Evolutionary conservation across 2,329 filamentous ascomycete genomes (phyloP), one percentile per base, ranked within the genome.

Genomic region (Neonectria coccinea): DNA sequence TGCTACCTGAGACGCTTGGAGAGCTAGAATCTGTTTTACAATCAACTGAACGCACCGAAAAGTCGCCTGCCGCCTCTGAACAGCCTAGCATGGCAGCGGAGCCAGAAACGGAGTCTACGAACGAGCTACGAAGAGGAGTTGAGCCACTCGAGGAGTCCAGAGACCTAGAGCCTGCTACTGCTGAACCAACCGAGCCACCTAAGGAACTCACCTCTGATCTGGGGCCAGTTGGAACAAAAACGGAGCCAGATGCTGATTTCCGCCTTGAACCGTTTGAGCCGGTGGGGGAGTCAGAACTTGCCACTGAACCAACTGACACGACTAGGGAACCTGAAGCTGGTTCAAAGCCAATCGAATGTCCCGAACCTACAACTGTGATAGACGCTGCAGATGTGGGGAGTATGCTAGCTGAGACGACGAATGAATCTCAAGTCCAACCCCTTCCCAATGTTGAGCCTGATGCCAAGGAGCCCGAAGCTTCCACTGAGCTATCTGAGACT

Each of bases 241-340:
- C 29, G 9, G 48, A 52, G 36, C 20, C 25, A 41, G 20, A 57
- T 9, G 16, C 11, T 33, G 48, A 20, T 11, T 6, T 20, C 39
- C 7, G 18, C 10, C n/a, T 16, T 33, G 16, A 51, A 16, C 11
- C 12, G 18, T 8, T 8, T 18, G 10, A 51, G n/a, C 14, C 39
- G 14, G 29, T 31, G n/a, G 12, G 18, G 29, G n/a, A 39, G 20
- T 29, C 27, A 33, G 20, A 53, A 9, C 16, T 5, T 33, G n/a
- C 31, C 31, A 9, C 36, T 22, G 16, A 20, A 25, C 39, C 22
- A 52, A 44, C 39, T 25, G 41, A 41, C 39, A 27, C 31, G 41
- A 33, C 33, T 18, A 54, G 16, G n/a, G 27, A 39, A 31, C 51
- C n/a, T n/a, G 12, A 63, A n/a, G 33, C 39, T 31, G 29, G 39